Base-by-base conservation (phyloP, 768 basidiomycete species). In the Trametes sanguinea region DNA sequence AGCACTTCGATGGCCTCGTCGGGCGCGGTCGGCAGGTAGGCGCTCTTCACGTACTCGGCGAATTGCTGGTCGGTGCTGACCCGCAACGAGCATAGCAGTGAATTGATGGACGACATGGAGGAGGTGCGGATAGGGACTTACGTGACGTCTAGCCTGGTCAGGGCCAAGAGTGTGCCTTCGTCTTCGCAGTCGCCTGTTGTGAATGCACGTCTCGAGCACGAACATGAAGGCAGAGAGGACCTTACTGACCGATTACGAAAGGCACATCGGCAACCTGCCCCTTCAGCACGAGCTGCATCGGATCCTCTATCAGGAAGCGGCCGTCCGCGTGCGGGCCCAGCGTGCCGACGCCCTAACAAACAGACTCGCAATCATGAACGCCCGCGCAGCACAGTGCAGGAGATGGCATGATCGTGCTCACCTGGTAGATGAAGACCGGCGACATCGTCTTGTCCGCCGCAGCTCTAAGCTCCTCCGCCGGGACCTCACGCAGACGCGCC, bases 241-340 rank as follows among this genome's bases (percentile, higher is more conserved):
- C 14, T 9, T 35, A 29, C 67, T 50, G 47, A 70, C 82, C 83
- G 0, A 73, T 81, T 30, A 86, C 71, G 63, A 80, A 80, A 0
- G 82, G 83, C 4, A 85, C 72, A 13, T 78, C 76, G 0, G 83
- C 81, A 9, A 85, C 73, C 42, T 72, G 76, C 0, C 81, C 81
- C 29, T 78, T 60, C 50, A 74, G 67, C 8, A 84, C 74, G 8
- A 81, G 73, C 3, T 37, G 78, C 76, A 50, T 51, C 10, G 81
- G 48, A 13, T 22, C 61, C 32, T 79, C 79, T 2, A 74, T 76
- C 22, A 85, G 58, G 65, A 84, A 80, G 0, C 74, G 66, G 1
- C 81, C 83, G 62, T 85, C 84, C 6, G 76, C 71, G 6, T 81
- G 75, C 39, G 82, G 82, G 2, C 22, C 22, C 22, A 22, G 22